Evolutionary conservation across 148 eudicot species (phyloP), one percentile per base, ranked within the genome.

Genomic region (Camellia sinensis): DNA sequence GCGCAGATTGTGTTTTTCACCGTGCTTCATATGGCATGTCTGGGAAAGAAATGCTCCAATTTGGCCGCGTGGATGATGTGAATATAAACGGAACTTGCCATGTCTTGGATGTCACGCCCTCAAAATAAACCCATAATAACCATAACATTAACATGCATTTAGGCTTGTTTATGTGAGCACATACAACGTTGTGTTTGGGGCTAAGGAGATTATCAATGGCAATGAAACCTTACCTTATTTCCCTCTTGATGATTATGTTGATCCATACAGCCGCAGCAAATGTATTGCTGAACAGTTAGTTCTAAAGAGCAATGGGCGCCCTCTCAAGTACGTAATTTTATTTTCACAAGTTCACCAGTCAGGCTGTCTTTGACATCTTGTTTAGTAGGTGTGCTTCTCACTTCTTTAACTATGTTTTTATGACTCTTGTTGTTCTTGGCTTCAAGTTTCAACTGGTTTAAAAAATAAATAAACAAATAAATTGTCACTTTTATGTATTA

Each of bases 11-110:
- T 85, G 94, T 93, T 67, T 95, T 95, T 81, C 98, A 93, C 84
- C 85, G 93, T 75, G 97, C 98, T 83, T 89, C 98, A 52, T 95
- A 85, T 87, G 98, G 98, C 80, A 95, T 95, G 98, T 95, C 97
- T 9, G 98, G 98, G 48, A 93, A 95, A 82, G 97, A 95, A 82
- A 93, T 93, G 98, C 91, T 95, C 76, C 98, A 95, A 85, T 88
- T 74, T 87, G 90, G 94, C 37, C 94, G 93, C 66, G 86, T 95
- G 7, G 97, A 92, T 81, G 85, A 86, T 56, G 85, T 93, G 19
- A 95, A 95, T 80, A 90, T 95, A 29, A 88, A 86, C 72, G 98
- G 97, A 45, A 95, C 97, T 19, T 90, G 93, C 76, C 90, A 87
- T 79, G 73, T 95, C 53, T 40, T 95, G 63, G 97, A 95, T 84